These are phyloP conservation scores for Cladosporium cucumerinum DNA, from an alignment of 2,329 filamentous ascomycete genomes.

Conservation along the genomic window DNA sequence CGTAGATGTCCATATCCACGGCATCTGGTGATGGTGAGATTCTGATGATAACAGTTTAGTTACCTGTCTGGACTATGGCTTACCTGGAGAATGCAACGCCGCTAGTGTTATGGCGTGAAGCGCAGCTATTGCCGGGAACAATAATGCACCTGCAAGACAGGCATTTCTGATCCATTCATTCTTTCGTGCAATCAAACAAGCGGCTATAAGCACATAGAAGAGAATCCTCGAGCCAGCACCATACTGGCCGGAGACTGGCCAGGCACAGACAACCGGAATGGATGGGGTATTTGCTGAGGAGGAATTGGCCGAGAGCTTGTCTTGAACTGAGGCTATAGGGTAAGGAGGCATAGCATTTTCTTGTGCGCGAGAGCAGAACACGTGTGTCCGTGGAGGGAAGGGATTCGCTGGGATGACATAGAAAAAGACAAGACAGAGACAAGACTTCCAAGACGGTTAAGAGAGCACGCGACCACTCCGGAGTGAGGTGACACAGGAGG, in stretches of 20 bases:
- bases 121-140: conserved; percentile 62
- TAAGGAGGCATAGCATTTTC: not conserved
- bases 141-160: conserved; percentile 59
- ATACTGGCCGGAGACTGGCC: conserved; percentile 57
- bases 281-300: conserved; percentile 4
- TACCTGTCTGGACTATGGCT: conserved; percentile 26
- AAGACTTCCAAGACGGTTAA: not conserved
- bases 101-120: conserved; percentile 62
- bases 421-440: not conserved
- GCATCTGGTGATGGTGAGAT: conserved; percentile 45
- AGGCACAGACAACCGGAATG: conserved; percentile 54
- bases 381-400: not conserved
- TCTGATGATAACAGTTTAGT: not conserved
- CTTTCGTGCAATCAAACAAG: conserved; percentile 62
- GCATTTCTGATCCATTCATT: conserved; percentile 61
- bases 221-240: conserved; percentile 53
- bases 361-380: not conserved
- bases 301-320: not conserved
- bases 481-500: not conserved
- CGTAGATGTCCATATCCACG: conserved; percentile 66
- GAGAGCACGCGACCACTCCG: not conserved
- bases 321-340: not conserved
- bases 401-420: not conserved
- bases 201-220: conserved; percentile 62
- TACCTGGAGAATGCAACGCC: conserved; percentile 57